Conservation (phyloP, 164 flowering plant genomes). For the Berberis vulgaris region DNA sequence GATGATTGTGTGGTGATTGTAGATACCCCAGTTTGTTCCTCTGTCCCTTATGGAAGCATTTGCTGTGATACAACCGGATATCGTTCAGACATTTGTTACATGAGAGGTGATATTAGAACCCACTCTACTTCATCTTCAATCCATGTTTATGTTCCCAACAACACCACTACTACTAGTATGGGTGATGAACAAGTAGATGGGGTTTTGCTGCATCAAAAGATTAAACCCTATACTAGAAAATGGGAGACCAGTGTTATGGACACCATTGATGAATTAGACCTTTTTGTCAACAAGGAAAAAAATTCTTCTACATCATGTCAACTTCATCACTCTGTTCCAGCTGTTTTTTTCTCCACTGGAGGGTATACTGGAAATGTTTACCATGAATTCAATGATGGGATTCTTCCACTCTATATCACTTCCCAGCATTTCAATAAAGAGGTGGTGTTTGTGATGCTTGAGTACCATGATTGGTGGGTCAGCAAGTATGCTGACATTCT, state of each 20-base stretch:
- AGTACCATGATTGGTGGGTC: constrained; percentile 84
- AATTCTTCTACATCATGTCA: constrained; percentile 36
- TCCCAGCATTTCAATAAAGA: constrained; percentile 60
- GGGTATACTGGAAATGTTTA: constrained; percentile 93
- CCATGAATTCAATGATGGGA: constrained; percentile 94
- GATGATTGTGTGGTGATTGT: constrained; percentile 16
- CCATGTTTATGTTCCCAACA: constrained; percentile 37
- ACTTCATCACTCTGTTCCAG: constrained; percentile 67
- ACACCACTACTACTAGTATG: not conserved
- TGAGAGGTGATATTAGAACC: constrained; percentile 94
- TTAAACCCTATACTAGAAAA: constrained; percentile 86
- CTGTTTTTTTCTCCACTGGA: constrained; percentile 81
- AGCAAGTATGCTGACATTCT: constrained; percentile 63
- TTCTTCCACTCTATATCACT: constrained; percentile 78
- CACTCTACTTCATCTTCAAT: constrained; percentile 55
- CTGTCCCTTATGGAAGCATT: constrained; percentile 45
- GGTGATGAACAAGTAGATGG: constrained; percentile 6
- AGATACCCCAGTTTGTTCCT: constrained; percentile 33
- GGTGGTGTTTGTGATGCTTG: constrained; percentile 76
- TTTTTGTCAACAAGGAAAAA: constrained; percentile 22
- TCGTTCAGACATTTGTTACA: constrained; percentile 64
- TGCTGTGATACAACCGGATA: constrained; percentile 72
- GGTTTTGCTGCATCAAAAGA: constrained; percentile 46
- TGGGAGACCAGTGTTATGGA: constrained; percentile 78
- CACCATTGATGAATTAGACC: constrained; percentile 58